A percentile compares a stretch with the other conserved stretches of the same genome.
These are phyloP conservation scores for Pyricularia sp. DNA, from an alignment of 2,329 filamentous ascomycete species.

Conservation along the genomic window DNA sequence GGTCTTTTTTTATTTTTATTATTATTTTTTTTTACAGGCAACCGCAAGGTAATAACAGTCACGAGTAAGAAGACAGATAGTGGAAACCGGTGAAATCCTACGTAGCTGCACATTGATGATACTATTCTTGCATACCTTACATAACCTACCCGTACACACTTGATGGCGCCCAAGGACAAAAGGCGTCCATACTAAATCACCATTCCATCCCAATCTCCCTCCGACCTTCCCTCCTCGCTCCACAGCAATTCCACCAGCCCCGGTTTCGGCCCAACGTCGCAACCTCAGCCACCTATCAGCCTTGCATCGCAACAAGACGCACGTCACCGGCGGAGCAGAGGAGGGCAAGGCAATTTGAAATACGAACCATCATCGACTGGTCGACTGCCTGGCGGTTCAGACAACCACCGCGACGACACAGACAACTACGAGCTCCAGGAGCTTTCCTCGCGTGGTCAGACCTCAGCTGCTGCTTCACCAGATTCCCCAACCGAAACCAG, in stretches of 20 bases:
- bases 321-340: background rate
- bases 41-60: background rate
- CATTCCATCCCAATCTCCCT: background rate
- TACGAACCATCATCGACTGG: background rate
- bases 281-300: background rate
- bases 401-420: constrained; percentile 1
- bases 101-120: background rate
- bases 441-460: background rate
- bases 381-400: background rate
- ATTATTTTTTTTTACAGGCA: background rate
- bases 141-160: background rate
- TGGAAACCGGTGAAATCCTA: background rate
- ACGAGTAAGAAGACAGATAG: background rate
- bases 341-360: background rate
- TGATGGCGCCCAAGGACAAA: background rate
- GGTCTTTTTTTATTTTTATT: background rate
- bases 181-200: background rate
- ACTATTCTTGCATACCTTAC: background rate
- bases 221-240: background rate
- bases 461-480: background rate
- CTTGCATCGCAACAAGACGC: background rate
- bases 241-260: background rate
- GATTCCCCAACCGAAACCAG: background rate
- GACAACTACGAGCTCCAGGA: constrained; percentile 31
- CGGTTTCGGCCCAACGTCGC: background rate